Conservation (phyloP, 177 flowering plant genomes). For the Vitis hybrid region DNA sequence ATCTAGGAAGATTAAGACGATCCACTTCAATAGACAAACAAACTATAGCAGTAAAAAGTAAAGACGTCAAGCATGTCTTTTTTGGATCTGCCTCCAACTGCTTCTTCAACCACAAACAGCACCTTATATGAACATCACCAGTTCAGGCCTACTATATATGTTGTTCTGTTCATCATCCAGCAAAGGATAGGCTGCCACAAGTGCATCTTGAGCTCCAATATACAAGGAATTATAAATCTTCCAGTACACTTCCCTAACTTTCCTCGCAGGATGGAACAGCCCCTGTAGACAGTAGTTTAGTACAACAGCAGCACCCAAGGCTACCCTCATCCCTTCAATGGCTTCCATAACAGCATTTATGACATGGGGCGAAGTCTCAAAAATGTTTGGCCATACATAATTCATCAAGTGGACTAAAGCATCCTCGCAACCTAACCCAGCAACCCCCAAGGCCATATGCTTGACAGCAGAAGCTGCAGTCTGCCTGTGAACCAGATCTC, state of each 20-base stretch:
- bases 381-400: constrained; percentile 94
- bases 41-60: neutral
- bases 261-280: constrained; percentile 93
- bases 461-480: constrained; percentile 98
- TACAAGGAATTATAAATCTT: constrained; percentile 92
- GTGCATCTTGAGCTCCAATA: constrained; percentile 71
- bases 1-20: neutral
- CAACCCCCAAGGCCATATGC: constrained; percentile 98
- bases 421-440: constrained; percentile 98
- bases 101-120: neutral
- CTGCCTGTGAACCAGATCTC: constrained; percentile 94
- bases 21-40: neutral
- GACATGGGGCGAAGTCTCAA: constrained; percentile 98
- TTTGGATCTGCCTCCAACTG: neutral
- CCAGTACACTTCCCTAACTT: constrained; percentile 97
- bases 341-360: constrained; percentile 99
- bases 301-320: constrained; percentile 81
- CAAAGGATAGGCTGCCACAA: constrained; percentile 62
- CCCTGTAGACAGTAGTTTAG: constrained; percentile 96
- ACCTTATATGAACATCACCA: constrained; percentile 51
- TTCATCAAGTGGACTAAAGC: constrained; percentile 85
- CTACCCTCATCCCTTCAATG: constrained; percentile 98
- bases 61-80: neutral
- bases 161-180: constrained; percentile 60
- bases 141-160: constrained; percentile 59